phyloP scores from a whole-genome alignment of 2,329 filamentous ascomycete genomes.

The Penicillium griseofulvum region DNA sequence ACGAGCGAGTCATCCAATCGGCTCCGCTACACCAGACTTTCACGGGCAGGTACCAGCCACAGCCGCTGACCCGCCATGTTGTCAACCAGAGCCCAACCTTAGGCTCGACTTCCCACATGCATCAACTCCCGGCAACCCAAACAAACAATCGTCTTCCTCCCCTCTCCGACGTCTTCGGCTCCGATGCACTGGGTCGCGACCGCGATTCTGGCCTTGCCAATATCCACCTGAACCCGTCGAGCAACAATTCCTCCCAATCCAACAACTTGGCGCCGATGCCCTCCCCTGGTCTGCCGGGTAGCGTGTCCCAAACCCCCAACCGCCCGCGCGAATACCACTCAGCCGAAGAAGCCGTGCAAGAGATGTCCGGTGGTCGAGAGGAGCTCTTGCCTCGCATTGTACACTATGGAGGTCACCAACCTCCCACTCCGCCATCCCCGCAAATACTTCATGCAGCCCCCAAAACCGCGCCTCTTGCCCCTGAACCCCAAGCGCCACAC shows the following conservation, averaged over 20 bases:
- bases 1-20: constrained; percentile 94
- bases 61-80: constrained; percentile 72
- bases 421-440: constrained; percentile 84
- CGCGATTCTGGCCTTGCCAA: constrained; percentile 35
- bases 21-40: constrained; percentile 94
- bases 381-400: constrained; percentile 91
- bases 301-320: constrained; percentile 51
- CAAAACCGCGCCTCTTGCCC: constrained; percentile 26
- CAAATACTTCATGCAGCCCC: constrained; percentile 29
- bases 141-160: constrained; percentile 90
- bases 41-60: constrained; percentile 79
- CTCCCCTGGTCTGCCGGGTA: constrained; percentile 69
- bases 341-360: constrained; percentile 90
- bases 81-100: constrained; percentile 79
- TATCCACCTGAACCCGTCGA: constrained; percentile 57
- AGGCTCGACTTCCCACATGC: constrained; percentile 82
- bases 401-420: constrained; percentile 91
- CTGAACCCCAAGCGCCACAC: constrained; percentile 60
- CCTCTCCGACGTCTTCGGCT: constrained; percentile 88
- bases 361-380: constrained; percentile 84
- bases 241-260: constrained; percentile 61
- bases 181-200: constrained; percentile 61
- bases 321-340: constrained; percentile 87
- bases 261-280: constrained; percentile 67
- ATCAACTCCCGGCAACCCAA: constrained; percentile 82